Evolutionary conservation across 805 yeast species (phyloP).

Genomic region (Ogataea minuta): DNA sequence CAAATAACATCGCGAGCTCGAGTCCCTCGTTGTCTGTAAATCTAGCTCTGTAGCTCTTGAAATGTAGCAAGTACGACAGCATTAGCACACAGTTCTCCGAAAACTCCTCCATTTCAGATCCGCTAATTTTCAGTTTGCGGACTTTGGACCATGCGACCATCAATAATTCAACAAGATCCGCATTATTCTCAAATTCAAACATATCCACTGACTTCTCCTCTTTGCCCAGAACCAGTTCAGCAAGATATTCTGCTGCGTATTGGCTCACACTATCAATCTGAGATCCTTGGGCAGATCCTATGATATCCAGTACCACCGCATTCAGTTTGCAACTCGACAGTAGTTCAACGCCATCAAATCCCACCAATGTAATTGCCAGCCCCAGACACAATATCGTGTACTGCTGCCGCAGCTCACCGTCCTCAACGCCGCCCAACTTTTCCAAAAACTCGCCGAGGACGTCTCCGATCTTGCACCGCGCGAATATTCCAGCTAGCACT

Average conservation of each 20-base stretch:
- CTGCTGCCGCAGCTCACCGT: constrained; percentile 4
- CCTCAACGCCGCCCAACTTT: not conserved
- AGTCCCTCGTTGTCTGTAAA: constrained; percentile 19
- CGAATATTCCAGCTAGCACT: constrained; percentile 5
- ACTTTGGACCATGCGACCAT: constrained; percentile 14
- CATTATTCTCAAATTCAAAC: constrained; percentile 1
- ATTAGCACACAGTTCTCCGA: constrained; percentile 17
- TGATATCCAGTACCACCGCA: constrained; percentile 3
- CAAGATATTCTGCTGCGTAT: constrained; percentile 19
- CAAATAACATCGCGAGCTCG: constrained; percentile 16
- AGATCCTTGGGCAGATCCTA: constrained; percentile 2
- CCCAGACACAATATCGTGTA: constrained; percentile 11
- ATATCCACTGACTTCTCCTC: not conserved
- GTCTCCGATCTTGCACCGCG: constrained; percentile 5
- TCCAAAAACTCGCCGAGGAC: constrained; percentile 10
- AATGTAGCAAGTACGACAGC: constrained; percentile 12
- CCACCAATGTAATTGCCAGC: constrained; percentile 8
- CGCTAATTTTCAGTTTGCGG: constrained; percentile 5
- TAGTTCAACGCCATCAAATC: constrained; percentile 1
- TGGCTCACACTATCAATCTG: constrained; percentile 11
- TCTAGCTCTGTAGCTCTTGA: not conserved
- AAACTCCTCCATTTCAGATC: constrained; percentile 16
- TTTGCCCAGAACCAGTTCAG: constrained; percentile 8
- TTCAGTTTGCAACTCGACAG: constrained; percentile 3
- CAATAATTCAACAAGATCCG: constrained; percentile 13